Evolutionary conservation across 2,329 filamentous ascomycete species (phyloP).

Genomic region (Emmonsia crescens): DNA sequence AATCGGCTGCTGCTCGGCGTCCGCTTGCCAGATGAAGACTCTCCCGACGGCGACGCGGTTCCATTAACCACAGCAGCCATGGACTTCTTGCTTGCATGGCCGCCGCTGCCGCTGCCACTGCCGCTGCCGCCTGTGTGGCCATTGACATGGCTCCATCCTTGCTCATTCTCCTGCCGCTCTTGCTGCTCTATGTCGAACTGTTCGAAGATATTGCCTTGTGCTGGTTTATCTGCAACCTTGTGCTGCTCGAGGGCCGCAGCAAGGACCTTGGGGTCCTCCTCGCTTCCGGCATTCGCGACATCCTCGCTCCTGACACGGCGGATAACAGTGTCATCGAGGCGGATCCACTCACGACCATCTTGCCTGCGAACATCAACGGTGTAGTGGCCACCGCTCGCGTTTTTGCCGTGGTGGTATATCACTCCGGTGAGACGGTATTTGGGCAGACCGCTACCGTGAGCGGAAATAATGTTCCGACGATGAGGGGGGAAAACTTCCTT

Average conservation of each 20-base stretch:
- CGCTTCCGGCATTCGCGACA: slow-evolving; percentile 72
- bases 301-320: slow-evolving; percentile 76
- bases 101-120: slow-evolving; percentile 25
- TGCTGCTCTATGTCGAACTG: slow-evolving; percentile 52
- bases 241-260: slow-evolving; percentile 56
- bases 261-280: slow-evolving; percentile 64
- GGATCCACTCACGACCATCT: slow-evolving; percentile 91
- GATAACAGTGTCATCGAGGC: slow-evolving; percentile 87
- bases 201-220: slow-evolving; percentile 64
- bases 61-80: slow-evolving; percentile 55
- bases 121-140: slow-evolving; percentile 34
- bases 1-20: slow-evolving; percentile 45
- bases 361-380: slow-evolving; percentile 94
- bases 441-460: slow-evolving; percentile 59
- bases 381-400: slow-evolving; percentile 91
- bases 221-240: slow-evolving; percentile 27
- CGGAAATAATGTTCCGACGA: slow-evolving; percentile 54
- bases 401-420: slow-evolving; percentile 96
- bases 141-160: slow-evolving; percentile 76
- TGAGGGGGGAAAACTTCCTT: slow-evolving; percentile 75
- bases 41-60: slow-evolving; percentile 43
- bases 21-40: slow-evolving; percentile 44
- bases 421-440: slow-evolving; percentile 80
- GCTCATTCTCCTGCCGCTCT: slow-evolving; percentile 53
- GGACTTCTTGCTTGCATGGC: slow-evolving; percentile 57